Conservation (phyloP, 2,329 filamentous ascomycete genomes). For the Chaetomium globosum region DNA sequence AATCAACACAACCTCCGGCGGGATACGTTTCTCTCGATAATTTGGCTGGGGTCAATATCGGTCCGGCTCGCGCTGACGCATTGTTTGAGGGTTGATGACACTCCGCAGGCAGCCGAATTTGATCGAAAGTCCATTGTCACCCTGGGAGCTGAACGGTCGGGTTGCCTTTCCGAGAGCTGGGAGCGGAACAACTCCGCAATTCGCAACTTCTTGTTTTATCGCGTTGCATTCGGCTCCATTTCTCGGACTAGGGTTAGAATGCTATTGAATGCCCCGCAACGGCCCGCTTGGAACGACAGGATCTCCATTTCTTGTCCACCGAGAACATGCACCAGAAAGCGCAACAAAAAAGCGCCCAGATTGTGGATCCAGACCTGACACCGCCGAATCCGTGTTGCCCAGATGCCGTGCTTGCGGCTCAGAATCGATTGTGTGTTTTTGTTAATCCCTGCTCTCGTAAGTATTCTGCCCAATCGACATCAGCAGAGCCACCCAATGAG, state of each 20-base stretch:
- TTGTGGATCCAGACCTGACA: not conserved
- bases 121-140: not conserved
- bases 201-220: conserved; percentile 20
- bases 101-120: conserved; percentile 15
- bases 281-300: not conserved
- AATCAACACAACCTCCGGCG: not conserved
- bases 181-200: conserved; percentile 22
- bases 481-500: conserved; percentile 12
- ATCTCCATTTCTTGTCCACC: not conserved
- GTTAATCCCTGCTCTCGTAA: not conserved
- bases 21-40: not conserved
- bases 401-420: not conserved
- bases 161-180: conserved; percentile 10
- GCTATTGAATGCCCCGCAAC: not conserved
- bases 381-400: not conserved
- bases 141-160: not conserved
- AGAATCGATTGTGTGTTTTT: not conserved
- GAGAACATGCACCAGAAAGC: not conserved
- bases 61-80: conserved; percentile 19
- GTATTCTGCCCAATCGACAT: not conserved
- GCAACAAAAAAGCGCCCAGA: not conserved
- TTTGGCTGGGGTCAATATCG: conserved; percentile 22
- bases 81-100: conserved; percentile 7
- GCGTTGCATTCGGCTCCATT: conserved; percentile 29
- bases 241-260: conserved; percentile 17